Evolutionary conservation across 202 grass and related monocot genomes (phyloP).

Genomic region (Thinopyrum obtusiflorum): DNA sequence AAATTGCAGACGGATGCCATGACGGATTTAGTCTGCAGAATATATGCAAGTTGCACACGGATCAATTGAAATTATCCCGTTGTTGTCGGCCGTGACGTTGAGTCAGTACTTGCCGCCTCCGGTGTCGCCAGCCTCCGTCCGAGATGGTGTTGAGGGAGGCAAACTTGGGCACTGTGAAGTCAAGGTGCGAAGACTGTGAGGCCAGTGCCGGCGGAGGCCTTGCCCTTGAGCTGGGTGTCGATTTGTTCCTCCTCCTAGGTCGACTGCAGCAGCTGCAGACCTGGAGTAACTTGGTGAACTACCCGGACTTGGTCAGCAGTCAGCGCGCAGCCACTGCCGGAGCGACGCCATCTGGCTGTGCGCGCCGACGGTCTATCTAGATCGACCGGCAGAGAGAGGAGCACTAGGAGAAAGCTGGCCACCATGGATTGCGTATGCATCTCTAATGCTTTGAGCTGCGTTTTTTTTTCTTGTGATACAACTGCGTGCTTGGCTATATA

Average conservation of each 20-base stretch:
- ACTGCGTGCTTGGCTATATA: not conserved
- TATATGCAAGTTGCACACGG: too few species aligned
- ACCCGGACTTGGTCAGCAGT: conserved; percentile 68
- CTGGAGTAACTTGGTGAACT: conserved; percentile 78
- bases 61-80: too few species aligned
- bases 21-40: too few species aligned
- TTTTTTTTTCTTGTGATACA: not conserved
- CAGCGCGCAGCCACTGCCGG: not conserved
- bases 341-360: too few species aligned
- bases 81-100: conserved; percentile 66
- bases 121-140: conserved; percentile 79
- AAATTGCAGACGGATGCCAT: too few species aligned
- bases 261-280: conserved; percentile 59
- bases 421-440: not conserved
- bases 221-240: conserved; percentile 85
- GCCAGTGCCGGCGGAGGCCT: conserved; percentile 42
- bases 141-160: conserved; percentile 77
- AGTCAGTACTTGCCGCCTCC: conserved; percentile 58
- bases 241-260: conserved; percentile 70
- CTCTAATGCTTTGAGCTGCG: not conserved
- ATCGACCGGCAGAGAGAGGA: not conserved
- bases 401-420: not conserved
- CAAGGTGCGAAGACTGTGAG: conserved; percentile 79
- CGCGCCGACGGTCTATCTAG: not conserved
- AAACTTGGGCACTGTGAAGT: conserved; percentile 52